Conservation (phyloP, 352 stramenopile genomes). For the Phytophthora uliginosa region DNA sequence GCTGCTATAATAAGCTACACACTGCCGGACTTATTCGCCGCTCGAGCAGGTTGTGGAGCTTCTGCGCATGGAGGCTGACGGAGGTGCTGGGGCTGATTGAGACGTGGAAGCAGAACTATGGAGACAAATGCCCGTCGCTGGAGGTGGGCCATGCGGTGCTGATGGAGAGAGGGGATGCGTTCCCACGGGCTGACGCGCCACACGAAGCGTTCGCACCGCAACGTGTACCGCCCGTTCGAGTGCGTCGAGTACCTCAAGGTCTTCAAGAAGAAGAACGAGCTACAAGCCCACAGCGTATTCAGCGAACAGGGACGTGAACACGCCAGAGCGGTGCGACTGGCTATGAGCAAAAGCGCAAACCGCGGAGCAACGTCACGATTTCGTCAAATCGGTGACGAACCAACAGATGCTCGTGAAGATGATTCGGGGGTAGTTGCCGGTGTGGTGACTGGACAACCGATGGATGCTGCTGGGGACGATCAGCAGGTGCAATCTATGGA, state of each 20-base stretch:
- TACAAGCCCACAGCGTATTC: conserved; percentile 87
- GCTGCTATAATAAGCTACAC: too few species aligned
- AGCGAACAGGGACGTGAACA: too few species aligned
- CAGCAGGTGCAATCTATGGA: too few species aligned
- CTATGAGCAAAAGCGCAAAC: not conserved
- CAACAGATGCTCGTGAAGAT: not conserved
- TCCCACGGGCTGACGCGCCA: conserved; percentile 71
- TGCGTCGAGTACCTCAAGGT: conserved; percentile 67
- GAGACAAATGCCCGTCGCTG: conserved; percentile 60
- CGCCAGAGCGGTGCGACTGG: too few species aligned
- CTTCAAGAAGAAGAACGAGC: conserved; percentile 87
- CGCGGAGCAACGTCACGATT: not conserved
- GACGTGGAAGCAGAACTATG: conserved; percentile 70
- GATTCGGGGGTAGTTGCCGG: not conserved
- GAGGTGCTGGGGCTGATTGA: conserved; percentile 66
- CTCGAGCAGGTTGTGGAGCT: too few species aligned
- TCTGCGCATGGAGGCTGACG: too few species aligned
- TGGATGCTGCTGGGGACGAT: too few species aligned
- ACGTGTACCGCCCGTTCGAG: conserved; percentile 63
- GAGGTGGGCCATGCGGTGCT: conserved; percentile 61
- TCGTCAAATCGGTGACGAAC: not conserved
- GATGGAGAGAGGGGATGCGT: conserved; percentile 58
- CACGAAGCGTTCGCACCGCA: conserved; percentile 58
- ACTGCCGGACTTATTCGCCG: too few species aligned
- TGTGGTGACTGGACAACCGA: not conserved